Evolutionary conservation across 495 filamentous ascomycete species (phyloP).

Genomic region (Xylaria palmicola): DNA sequence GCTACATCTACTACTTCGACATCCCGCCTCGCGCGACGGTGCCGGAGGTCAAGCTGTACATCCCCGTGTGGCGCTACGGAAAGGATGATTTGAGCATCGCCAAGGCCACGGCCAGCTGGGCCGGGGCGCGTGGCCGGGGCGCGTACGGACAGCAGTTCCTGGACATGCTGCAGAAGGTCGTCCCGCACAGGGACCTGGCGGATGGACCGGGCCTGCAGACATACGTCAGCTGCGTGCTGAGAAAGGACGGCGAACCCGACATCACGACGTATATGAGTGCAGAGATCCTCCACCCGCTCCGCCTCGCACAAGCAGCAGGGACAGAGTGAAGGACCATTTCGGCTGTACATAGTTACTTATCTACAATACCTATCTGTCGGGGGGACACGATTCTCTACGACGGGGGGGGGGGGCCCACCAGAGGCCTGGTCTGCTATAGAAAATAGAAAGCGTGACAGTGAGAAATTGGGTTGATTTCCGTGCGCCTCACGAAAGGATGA

Average conservation of each 20-base stretch:
- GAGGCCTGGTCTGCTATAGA: no score
- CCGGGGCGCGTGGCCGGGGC: slow-evolving; percentile 23
- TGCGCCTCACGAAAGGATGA: no score
- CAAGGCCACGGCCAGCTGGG: slow-evolving; percentile 17
- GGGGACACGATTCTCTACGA: no score
- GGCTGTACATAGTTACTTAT: no score
- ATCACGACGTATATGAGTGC: slow-evolving; percentile 17
- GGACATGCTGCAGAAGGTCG: slow-evolving; percentile 13
- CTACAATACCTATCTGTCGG: no score
- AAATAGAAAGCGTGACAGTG: no score
- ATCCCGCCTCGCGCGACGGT: neutral
- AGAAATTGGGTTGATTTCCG: no score
- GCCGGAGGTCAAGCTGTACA: slow-evolving; percentile 14
- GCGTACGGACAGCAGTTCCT: slow-evolving; percentile 17
- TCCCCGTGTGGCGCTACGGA: neutral
- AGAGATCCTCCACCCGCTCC: slow-evolving; percentile 2
- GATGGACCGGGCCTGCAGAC: slow-evolving; percentile 24
- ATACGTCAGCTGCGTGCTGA: slow-evolving; percentile 16
- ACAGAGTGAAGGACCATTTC: no score
- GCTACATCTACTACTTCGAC: slow-evolving; percentile 11
- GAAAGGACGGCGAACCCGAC: slow-evolving; percentile 20
- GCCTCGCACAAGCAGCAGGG: no score
- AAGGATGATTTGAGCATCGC: slow-evolving; percentile 21
- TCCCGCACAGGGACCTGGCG: slow-evolving; percentile 16
- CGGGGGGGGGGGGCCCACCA: no score